Base-by-base conservation (phyloP, 2,329 filamentous ascomycete genomes). In the Dryadomyces quercivorus region DNA sequence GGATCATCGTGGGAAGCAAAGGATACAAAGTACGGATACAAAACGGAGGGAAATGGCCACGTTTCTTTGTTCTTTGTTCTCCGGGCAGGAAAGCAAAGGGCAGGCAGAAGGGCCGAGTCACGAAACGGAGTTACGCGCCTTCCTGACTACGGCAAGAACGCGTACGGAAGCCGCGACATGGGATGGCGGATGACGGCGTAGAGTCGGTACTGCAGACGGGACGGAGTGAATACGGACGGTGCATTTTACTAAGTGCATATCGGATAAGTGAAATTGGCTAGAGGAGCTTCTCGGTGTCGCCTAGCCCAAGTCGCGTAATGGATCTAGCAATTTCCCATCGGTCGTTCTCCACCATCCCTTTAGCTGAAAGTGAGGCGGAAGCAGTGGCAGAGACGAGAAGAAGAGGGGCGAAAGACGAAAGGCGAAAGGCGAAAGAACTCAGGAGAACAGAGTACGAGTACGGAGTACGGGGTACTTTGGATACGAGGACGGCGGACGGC, bases 1-100 rank as follows among this genome's bases (percentile, higher is more conserved):
- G 71, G 26, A 75, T 58, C 72, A 75, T 75, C 10, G 15, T 50
- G n/a, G 44, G 15, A 20, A 26, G 16, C 15, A n/a, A 38, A 6
- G 8, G n/a, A 50, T 36, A 31, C 12, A 4, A 26, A 34, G 13
- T 31, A 47, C 12, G 45, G 22, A 13, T 5, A 26, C 9, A 5
- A 12, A 12, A 26, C 20, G 22, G 20, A 26, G 12, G 20, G 22
- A n/a, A 42, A n/a, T 42, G 38, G 16, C n/a, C n/a, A n/a, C n/a
- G n/a, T n/a, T n/a, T n/a, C n/a, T n/a, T n/a, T n/a, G n/a, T n/a
- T n/a, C n/a, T n/a, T n/a, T n/a, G n/a, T n/a, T n/a, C n/a, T n/a
- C n/a, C n/a, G n/a, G n/a, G n/a, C n/a, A n/a, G n/a, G n/a, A n/a
- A n/a, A n/a, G n/a, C n/a, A n/a, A n/a, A n/a, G n/a, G n/a, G n/a